Base-by-base conservation (phyloP, 177 flowering plant genomes). In the Vitis hybrid region DNA sequence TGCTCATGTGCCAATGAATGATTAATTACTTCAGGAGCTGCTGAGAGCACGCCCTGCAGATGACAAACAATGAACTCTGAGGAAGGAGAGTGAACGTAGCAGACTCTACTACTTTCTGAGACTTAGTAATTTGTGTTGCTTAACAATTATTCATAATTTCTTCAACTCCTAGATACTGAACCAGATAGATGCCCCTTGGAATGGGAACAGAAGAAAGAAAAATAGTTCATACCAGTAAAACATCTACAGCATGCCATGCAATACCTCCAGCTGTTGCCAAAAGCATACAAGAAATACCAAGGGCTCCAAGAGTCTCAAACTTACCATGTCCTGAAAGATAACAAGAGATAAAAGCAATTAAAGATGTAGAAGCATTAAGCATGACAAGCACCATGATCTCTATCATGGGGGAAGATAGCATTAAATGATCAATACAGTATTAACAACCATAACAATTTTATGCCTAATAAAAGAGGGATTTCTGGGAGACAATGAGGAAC, bases 241-340 rank as follows among this genome's bases (percentile, higher is more conserved):
- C 70, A 61, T 93, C 91, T 15, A 84, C 48, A 66, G 99, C 86
- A 86, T 93, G 99, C 98, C 96, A 95, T 56, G 90, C 97, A 69
- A 95, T 95, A 75, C 97, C 98, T 58, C 97, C 97, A 18, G 90
- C 85, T 67, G 99, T 91, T 60, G 77, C 94, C 81, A 93, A 77
- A 65, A 93, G 95, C 97, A 95, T 89, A 63, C 86, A 70, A 79
- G 99, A 95, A 72, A 93, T 93, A 67, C 97, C 99, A 74, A 95
- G 94, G 46, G 98, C 99, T 73, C 99, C 97, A 17, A 95, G 74
- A 35, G 95, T 87, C 74, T 95, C 99, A 87, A 95, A 95, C 78
- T 95, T 95, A 19, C 99, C 99, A 85, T 95, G 98, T 30, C 99
- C 99, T 95, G 92, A 60, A 72, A 68, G 60, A 68, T 48, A 30